A percentile compares a stretch with the other conserved stretches of the same genome.
phyloP scores from a whole-genome alignment of 202 grass and related monocot species.

The Panicum hallii region DNA sequence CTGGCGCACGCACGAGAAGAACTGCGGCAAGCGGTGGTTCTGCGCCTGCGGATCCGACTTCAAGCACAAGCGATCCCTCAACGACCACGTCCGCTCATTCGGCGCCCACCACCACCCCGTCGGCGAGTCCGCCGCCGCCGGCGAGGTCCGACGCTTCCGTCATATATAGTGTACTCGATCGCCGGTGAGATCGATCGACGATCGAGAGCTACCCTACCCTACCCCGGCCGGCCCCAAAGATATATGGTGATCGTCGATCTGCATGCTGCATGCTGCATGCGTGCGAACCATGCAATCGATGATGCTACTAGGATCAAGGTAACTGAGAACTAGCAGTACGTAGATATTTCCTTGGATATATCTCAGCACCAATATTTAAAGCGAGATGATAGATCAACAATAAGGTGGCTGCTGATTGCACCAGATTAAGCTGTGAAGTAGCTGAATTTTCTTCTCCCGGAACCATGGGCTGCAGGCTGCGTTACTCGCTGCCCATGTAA shows the following conservation, averaged over 20 bases:
- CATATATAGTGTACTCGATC: not conserved
- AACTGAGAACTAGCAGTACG: not conserved
- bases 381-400: not conserved
- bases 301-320: not conserved
- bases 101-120: slow-evolving; percentile 62
- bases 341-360: not conserved
- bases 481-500: not conserved
- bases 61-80: slow-evolving; percentile 97
- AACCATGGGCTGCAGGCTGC: slow-evolving; percentile 13
- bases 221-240: no score
- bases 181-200: slow-evolving; percentile 26
- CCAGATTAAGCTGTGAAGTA: slow-evolving; percentile 72
- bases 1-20: slow-evolving; percentile 99
- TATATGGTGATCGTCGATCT: not conserved
- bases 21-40: slow-evolving; percentile 94
- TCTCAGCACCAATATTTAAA: slow-evolving; percentile 7
- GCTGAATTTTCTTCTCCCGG: slow-evolving; percentile 84
- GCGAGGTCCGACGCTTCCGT: slow-evolving; percentile 53
- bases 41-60: slow-evolving; percentile 95
- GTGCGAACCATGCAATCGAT: not conserved
- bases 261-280: not conserved
- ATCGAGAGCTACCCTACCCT: not conserved
- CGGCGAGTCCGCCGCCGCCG: not conserved
- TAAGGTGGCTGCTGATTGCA: slow-evolving; percentile 20
- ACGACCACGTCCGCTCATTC: slow-evolving; percentile 86